phyloP scores from a whole-genome alignment of 108 stramenopile genomes.

The Parietichytrium sp. region DNA sequence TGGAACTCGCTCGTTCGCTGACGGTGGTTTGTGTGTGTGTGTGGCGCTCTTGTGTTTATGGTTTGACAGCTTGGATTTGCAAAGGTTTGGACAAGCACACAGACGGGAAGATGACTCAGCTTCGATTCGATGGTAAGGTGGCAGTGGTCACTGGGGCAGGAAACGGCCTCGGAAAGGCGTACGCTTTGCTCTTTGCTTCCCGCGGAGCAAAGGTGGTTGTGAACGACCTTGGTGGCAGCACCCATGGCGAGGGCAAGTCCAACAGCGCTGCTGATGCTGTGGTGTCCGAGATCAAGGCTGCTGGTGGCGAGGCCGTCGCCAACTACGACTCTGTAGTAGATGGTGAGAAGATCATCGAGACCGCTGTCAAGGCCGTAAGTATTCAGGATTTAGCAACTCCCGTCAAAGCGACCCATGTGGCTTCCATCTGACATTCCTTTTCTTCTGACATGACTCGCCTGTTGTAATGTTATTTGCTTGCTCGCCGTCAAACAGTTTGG shows the following conservation, averaged over 20 bases:
- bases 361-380: conserved; percentile 30
- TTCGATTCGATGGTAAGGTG: conserved; percentile 49
- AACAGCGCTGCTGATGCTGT: conserved; percentile 42
- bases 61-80: too few species aligned
- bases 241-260: neutral
- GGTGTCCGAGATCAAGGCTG: conserved; percentile 37
- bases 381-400: too few species aligned
- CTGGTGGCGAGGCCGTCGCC: conserved; percentile 44
- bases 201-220: conserved; percentile 50
- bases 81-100: neutral
- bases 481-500: conserved; percentile 25
- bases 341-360: conserved; percentile 48
- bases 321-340: conserved; percentile 35
- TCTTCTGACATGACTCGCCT: neutral
- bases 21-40: too few species aligned
- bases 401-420: neutral
- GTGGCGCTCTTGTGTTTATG: too few species aligned
- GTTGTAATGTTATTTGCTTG: neutral
- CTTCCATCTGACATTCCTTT: neutral
- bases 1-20: too few species aligned
- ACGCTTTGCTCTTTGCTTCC: conserved; percentile 41
- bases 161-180: conserved; percentile 39
- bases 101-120: neutral
- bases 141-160: conserved; percentile 48
- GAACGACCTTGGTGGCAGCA: conserved; percentile 47